These are phyloP conservation scores for Tillandsia fasciculata DNA, from an alignment of 176 grass and related monocot genomes.

Conservation along the genomic window DNA sequence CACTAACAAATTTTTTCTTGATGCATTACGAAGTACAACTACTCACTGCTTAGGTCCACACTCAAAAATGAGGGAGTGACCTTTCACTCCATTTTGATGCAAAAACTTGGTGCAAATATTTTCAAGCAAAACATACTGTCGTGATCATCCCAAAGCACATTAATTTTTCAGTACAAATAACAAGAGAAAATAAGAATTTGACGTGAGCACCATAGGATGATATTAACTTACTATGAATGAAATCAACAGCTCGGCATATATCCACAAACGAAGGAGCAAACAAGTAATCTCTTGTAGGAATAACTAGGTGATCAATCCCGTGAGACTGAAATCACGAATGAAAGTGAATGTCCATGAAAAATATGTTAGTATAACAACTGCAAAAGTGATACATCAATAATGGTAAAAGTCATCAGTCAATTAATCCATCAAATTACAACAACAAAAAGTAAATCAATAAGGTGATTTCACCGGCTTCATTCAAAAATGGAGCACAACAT, in stretches of 20 bases:
- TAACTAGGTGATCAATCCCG: conserved; percentile 80
- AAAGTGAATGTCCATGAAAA: not conserved
- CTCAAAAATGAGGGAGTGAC: too few species aligned
- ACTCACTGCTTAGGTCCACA: too few species aligned
- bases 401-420: not conserved
- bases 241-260: conserved; percentile 77
- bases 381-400: not conserved
- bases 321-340: conserved; percentile 35
- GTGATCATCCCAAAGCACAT: not conserved
- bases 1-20: too few species aligned
- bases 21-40: too few species aligned
- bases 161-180: not conserved
- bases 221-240: conserved; percentile 77
- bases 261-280: conserved; percentile 81
- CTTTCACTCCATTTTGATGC: too few species aligned
- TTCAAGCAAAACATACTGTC: not conserved
- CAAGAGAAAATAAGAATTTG: not conserved
- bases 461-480: too few species aligned
- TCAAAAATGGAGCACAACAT: too few species aligned
- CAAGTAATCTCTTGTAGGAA: conserved; percentile 94
- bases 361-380: not conserved
- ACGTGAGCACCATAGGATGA: not conserved
- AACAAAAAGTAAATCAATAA: too few species aligned
- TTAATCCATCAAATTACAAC: not conserved
- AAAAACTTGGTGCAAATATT: too few species aligned